Percentiles rank a stretch among this genome's conserved stretches.
These are phyloP conservation scores for Corymbia calophylla DNA, from an alignment of 441 rosid genomes.

Conservation along the genomic window DNA sequence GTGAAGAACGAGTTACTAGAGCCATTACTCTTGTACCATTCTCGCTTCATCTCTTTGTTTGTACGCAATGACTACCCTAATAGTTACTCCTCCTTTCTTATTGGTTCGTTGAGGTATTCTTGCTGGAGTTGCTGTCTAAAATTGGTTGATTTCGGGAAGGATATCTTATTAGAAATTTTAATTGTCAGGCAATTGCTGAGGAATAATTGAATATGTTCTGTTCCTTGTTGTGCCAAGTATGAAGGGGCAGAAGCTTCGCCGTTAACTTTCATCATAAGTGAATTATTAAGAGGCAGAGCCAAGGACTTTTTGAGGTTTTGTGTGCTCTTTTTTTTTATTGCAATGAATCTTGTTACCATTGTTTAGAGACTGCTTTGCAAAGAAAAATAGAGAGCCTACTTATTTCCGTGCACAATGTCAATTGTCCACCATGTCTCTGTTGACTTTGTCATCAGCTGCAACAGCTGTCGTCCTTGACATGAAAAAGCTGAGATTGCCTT, in stretches of 20 bases:
- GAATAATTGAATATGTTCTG: not conserved
- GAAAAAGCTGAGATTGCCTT: conserved; percentile 73
- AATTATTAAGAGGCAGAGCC: not conserved
- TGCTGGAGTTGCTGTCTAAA: not conserved
- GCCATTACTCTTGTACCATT: not conserved
- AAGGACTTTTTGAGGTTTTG: not conserved
- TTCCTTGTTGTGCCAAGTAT: not conserved
- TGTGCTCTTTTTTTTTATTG: not conserved
- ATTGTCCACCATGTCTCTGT: conserved; percentile 51
- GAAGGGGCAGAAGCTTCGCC: not conserved
- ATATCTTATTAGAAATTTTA: not conserved
- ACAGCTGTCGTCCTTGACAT: conserved; percentile 52
- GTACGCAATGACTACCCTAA: not conserved
- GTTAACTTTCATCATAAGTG: not conserved
- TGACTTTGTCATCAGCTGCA: conserved; percentile 13
- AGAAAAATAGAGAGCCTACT: conserved; percentile 40
- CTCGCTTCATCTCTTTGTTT: not conserved
- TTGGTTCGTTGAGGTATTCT: not conserved
- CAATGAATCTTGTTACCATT: not conserved
- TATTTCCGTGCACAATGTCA: conserved; percentile 58
- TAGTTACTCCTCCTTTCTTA: not conserved
- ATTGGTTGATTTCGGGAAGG: not conserved
- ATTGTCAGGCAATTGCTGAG: not conserved
- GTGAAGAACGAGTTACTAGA: not conserved
- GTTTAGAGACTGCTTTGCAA: conserved; percentile 37